Conservation (phyloP, 106 monocot species). For the Dendrobium chrysotoxum region DNA sequence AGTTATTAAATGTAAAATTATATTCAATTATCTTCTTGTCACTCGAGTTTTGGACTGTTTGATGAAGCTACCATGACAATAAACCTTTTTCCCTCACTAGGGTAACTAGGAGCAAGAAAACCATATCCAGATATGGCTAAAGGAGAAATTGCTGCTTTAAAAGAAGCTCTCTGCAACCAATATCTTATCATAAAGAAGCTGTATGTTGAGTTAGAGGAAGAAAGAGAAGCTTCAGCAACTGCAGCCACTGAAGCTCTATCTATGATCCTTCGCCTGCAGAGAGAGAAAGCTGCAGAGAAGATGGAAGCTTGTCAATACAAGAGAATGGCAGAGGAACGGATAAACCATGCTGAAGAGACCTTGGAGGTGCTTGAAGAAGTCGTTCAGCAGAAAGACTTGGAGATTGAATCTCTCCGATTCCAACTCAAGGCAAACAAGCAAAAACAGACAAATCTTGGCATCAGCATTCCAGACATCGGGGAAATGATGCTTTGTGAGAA, state of each 20-base stretch:
- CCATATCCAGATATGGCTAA: conserved; percentile 27
- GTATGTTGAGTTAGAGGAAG: conserved; percentile 63
- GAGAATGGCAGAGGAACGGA: conserved; percentile 74
- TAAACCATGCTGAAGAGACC: conserved; percentile 47
- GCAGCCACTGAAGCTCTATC: conserved; percentile 74
- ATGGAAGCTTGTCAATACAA: conserved; percentile 90
- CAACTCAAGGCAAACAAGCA: conserved; percentile 35
- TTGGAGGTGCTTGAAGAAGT: conserved; percentile 50
- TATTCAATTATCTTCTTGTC: background rate
- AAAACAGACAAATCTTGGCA: conserved; percentile 16
- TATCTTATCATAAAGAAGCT: conserved; percentile 47
- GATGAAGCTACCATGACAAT: background rate
- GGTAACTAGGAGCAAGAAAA: background rate
- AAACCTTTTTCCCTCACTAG: background rate
- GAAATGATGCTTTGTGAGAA: conserved; percentile 4
- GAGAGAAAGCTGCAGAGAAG: conserved; percentile 71
- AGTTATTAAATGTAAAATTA: background rate
- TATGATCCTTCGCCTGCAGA: conserved; percentile 79
- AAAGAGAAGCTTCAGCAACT: conserved; percentile 81
- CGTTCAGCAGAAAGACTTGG: conserved; percentile 69
- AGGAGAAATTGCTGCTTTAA: conserved; percentile 31
- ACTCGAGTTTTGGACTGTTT: background rate
- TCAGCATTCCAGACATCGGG: conserved; percentile 12
- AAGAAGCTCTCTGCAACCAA: conserved; percentile 55
- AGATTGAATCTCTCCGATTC: conserved; percentile 44